Percentiles rank a stretch among this genome's conserved stretches.
phyloP scores from a whole-genome alignment of 306 rosid species.

The Parietaria judaica region DNA sequence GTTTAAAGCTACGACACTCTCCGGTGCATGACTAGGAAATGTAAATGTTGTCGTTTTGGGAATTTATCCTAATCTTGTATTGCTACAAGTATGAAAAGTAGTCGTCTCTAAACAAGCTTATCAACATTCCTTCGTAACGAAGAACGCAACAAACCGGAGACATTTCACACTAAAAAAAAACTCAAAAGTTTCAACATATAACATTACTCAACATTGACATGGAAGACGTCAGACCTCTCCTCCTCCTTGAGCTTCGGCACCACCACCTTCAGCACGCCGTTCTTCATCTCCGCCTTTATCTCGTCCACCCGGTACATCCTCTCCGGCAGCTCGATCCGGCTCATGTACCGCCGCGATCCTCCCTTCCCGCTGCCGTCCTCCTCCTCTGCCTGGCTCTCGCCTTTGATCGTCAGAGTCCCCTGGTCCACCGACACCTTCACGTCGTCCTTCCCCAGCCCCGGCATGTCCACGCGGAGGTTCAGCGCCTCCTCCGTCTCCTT shows the following conservation, averaged over 20 bases:
- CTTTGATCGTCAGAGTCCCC: constrained; percentile 13
- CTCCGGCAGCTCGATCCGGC: constrained; percentile 20
- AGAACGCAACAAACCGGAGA: too few relatives aligned
- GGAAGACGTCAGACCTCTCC: constrained; percentile 19
- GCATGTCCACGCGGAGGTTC: constrained; percentile 23
- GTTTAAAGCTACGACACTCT: too few relatives aligned
- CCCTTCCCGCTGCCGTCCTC: constrained; percentile 7
- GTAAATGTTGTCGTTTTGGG: too few relatives aligned
- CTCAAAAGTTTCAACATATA: too few relatives aligned
- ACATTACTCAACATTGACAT: constrained; percentile 15
- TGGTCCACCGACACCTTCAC: constrained; percentile 21
- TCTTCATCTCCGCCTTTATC: constrained; percentile 29
- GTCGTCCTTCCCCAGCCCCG: constrained; percentile 25
- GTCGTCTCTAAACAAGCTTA: too few relatives aligned
- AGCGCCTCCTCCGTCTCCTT: constrained; percentile 21
- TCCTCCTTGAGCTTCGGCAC: constrained; percentile 22
- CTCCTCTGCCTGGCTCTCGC: constrained; percentile 13
- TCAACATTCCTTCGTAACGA: too few relatives aligned
- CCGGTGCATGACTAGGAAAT: too few relatives aligned
- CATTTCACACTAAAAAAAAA: too few relatives aligned
- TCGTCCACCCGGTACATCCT: constrained; percentile 12
- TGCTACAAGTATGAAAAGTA: too few relatives aligned
- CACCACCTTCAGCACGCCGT: constrained; percentile 18
- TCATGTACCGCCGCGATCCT: constrained; percentile 11
- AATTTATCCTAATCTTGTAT: too few relatives aligned